phyloP scores from a whole-genome alignment of 805 yeast genomes.

The Saturnispora silvae region DNA sequence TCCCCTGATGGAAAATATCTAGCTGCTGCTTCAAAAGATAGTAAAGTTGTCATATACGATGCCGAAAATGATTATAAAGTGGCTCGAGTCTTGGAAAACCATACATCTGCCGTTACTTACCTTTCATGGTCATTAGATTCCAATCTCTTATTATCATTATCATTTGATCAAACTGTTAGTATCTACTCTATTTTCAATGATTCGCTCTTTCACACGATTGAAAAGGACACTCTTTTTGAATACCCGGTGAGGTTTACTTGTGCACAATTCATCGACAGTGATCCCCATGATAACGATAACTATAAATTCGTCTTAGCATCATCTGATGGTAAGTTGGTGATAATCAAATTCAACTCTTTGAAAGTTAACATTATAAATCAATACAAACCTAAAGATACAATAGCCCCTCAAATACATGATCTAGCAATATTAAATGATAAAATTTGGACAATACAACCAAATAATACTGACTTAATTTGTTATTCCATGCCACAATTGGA shows the following conservation, averaged over 20 bases:
- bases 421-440: conserved; percentile 9
- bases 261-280: conserved; percentile 9
- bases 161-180: conserved; percentile 59
- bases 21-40: conserved; percentile 71
- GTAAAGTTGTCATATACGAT: conserved; percentile 54
- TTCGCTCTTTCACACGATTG: conserved; percentile 1
- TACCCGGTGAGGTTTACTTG: conserved; percentile 10
- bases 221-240: conserved; percentile 4
- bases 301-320: conserved; percentile 11
- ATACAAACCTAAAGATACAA: conserved; percentile 6
- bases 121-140: conserved; percentile 73
- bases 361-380: conserved; percentile 3
- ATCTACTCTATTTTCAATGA: conserved; percentile 24
- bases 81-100: conserved; percentile 32
- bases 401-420: conserved; percentile 13
- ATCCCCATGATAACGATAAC: conserved; percentile 5
- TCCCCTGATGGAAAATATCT: conserved; percentile 67
- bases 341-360: conserved; percentile 3
- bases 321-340: conserved; percentile 12
- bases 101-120: conserved; percentile 47
- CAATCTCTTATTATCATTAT: conserved; percentile 52
- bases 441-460: conserved; percentile 11
- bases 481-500: conserved; percentile 10
- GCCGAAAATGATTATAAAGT: conserved; percentile 36
- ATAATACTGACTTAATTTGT: conserved; percentile 9